Conservation (phyloP, 257 asterid species). For the Apocynum venetum region DNA sequence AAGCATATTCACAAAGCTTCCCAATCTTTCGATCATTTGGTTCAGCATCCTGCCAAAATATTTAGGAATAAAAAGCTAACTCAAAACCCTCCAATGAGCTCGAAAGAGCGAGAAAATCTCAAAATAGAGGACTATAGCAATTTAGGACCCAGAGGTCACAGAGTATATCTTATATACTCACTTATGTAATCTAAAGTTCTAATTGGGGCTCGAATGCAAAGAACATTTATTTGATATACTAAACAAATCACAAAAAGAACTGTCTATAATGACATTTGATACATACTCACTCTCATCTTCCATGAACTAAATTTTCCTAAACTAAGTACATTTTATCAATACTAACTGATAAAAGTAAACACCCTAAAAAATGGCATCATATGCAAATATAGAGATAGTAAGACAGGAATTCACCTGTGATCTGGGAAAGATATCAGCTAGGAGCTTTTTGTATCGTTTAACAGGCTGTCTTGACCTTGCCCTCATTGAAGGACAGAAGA, state of each 20-base stretch:
- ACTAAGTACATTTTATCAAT: background rate
- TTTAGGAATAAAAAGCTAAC: background rate
- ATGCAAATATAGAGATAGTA: background rate
- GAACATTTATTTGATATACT: too few species aligned
- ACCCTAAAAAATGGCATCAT: background rate
- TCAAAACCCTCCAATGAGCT: background rate
- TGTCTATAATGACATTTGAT: background rate
- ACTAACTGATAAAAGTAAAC: background rate
- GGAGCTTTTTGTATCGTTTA: slow-evolving; percentile 51
- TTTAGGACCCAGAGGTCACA: background rate
- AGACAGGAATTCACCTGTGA: slow-evolving; percentile 32
- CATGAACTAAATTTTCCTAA: background rate
- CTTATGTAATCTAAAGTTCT: background rate
- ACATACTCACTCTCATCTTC: background rate
- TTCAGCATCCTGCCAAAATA: slow-evolving; percentile 33
- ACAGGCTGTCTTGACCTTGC: slow-evolving; percentile 57
- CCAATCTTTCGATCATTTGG: slow-evolving; percentile 46
- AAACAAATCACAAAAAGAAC: background rate
- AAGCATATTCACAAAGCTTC: slow-evolving; percentile 48
- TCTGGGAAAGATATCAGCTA: slow-evolving; percentile 41
- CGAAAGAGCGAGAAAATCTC: background rate
- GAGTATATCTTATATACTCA: background rate
- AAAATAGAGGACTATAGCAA: background rate
- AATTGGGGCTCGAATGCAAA: background rate
- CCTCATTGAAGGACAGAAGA: slow-evolving; percentile 49